phyloP scores from a whole-genome alignment of 768 basidiomycete species.

The Pleurotus giganteus region DNA sequence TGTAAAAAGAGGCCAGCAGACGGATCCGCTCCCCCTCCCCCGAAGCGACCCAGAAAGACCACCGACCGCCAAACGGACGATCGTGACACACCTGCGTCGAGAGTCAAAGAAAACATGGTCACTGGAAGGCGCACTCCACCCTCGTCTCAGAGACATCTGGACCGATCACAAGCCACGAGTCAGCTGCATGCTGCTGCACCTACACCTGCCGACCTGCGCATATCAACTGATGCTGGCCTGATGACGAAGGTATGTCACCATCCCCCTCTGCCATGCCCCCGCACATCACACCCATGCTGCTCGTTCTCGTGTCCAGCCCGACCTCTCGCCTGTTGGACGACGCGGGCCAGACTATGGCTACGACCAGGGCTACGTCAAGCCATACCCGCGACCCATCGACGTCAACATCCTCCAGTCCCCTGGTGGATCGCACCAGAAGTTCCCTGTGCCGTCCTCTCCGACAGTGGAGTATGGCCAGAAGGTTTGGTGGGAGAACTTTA shows the following conservation, averaged over 20 bases:
- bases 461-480: constrained; percentile 32
- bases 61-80: constrained; percentile 27
- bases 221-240: constrained; percentile 22
- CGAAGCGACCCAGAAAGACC: constrained; percentile 51
- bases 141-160: constrained; percentile 19
- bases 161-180: constrained; percentile 21
- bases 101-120: constrained; percentile 39
- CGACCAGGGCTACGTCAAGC: constrained; percentile 35
- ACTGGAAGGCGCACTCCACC: constrained; percentile 23
- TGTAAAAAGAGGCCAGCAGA: constrained; percentile 79
- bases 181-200: constrained; percentile 7
- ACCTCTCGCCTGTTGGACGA: constrained; percentile 28
- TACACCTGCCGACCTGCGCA: constrained; percentile 28
- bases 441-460: constrained; percentile 31
- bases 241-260: constrained; percentile 25
- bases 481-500: constrained; percentile 43
- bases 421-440: constrained; percentile 29
- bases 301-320: constrained; percentile 22
- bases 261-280: constrained; percentile 4
- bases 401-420: constrained; percentile 34
- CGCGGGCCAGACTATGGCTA: constrained; percentile 31
- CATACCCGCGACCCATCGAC: constrained; percentile 37
- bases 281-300: constrained; percentile 3
- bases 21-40: constrained; percentile 42
- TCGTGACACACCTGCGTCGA: constrained; percentile 28